A percentile compares a stretch with the other conserved stretches of the same genome.
Conservation (phyloP, 441 rosid species). For the Geranium incanum region DNA sequence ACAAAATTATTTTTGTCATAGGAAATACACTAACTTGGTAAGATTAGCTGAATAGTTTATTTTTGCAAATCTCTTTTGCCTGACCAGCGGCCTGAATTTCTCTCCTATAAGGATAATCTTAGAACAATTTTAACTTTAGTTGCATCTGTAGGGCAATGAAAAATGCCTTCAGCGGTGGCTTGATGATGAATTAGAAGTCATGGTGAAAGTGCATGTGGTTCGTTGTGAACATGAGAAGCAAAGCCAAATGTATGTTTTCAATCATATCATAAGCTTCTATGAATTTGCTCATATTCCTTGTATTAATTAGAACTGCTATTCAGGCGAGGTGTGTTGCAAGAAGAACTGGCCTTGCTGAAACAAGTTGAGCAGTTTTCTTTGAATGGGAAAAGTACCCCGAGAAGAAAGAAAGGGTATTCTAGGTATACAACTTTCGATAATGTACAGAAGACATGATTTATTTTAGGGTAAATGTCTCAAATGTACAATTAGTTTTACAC, state of each 20-base stretch:
- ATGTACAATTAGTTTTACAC: no score
- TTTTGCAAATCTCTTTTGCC: conserved; percentile 1
- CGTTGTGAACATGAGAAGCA: conserved; percentile 52
- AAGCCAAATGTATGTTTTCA: conserved; percentile 49
- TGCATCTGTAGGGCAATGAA: conserved; percentile 38
- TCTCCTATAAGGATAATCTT: conserved; percentile 14
- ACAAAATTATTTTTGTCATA: not conserved
- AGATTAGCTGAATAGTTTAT: not conserved
- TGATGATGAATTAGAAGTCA: conserved; percentile 53
- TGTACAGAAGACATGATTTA: not conserved
- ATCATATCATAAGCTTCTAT: not conserved
- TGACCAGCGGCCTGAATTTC: not conserved
- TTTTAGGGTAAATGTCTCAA: no score
- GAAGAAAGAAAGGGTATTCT: conserved; percentile 40
- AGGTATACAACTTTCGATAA: conserved; percentile 26
- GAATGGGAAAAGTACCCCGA: conserved; percentile 36
- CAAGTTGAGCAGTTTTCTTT: conserved; percentile 41
- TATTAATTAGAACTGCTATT: not conserved
- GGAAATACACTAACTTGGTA: not conserved
- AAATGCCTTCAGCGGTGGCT: conserved; percentile 48
- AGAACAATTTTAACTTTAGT: conserved; percentile 12
- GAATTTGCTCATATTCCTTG: not conserved
- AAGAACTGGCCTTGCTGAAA: conserved; percentile 49
- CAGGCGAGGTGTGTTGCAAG: conserved; percentile 53
- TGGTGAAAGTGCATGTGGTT: conserved; percentile 51